Evolutionary conservation across 768 basidiomycete species (phyloP).

Genomic region (Trametes gibbosa): DNA sequence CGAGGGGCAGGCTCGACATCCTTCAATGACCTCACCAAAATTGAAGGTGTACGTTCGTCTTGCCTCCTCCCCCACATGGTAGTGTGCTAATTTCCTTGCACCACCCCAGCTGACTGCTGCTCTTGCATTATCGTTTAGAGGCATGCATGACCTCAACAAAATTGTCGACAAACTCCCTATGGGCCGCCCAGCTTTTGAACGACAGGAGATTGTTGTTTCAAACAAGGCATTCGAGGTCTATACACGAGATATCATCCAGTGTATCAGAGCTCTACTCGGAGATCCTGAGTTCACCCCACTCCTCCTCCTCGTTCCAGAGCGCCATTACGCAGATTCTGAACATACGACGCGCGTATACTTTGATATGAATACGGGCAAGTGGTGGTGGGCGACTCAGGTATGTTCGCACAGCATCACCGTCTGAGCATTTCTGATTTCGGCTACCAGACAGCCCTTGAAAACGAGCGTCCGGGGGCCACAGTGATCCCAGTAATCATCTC

Average conservation of each 20-base stretch:
- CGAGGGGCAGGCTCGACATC: conserved; percentile 36
- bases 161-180: conserved; percentile 32
- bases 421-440: neutral
- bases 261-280: conserved; percentile 32
- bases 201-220: conserved; percentile 27
- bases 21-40: conserved; percentile 35
- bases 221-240: conserved; percentile 33
- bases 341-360: conserved; percentile 29
- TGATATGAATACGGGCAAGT: conserved; percentile 47
- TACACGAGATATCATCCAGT: conserved; percentile 33
- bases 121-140: conserved; percentile 28
- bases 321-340: conserved; percentile 34
- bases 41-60: conserved; percentile 32
- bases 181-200: conserved; percentile 23
- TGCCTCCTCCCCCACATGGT: neutral
- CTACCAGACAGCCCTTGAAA: neutral
- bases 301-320: conserved; percentile 35
- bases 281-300: conserved; percentile 32
- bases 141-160: conserved; percentile 27
- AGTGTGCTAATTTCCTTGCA: neutral
- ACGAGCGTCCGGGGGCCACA: conserved; percentile 20
- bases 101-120: neutral
- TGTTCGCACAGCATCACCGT: neutral
- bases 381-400: conserved; percentile 53
- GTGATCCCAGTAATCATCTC: conserved; percentile 28